phyloP scores from a whole-genome alignment of 164 flowering plant genomes.

The Platanus orientalis region DNA sequence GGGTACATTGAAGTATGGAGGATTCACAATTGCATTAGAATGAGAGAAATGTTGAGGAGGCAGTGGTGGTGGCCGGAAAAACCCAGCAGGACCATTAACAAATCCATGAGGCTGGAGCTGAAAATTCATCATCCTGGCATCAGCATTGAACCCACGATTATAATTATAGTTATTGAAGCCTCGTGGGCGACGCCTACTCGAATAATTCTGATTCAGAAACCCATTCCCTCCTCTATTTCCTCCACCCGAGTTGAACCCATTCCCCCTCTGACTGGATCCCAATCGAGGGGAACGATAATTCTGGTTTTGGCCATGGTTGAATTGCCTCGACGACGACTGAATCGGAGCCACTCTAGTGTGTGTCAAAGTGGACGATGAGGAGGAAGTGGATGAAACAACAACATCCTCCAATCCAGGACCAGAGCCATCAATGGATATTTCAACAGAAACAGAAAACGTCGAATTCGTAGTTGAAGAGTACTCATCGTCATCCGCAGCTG shows the following conservation, averaged over 20 bases:
- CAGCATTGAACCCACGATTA: background rate
- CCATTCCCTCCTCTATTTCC: background rate
- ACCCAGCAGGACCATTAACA: background rate
- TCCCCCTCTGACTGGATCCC: background rate
- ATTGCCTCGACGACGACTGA: no score
- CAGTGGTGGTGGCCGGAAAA: background rate
- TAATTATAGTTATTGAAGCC: background rate
- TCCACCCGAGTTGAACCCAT: background rate
- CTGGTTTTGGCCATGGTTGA: no score
- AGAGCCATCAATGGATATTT: no score
- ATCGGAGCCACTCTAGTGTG: no score
- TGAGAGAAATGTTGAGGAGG: background rate
- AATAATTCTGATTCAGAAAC: background rate
- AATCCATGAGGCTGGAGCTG: background rate
- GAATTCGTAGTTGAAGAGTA: no score
- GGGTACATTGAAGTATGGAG: background rate
- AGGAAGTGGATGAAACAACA: no score
- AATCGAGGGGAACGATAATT: no score
- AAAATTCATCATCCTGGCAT: background rate
- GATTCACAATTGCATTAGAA: background rate
- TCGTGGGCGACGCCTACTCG: no score
- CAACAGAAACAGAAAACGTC: no score
- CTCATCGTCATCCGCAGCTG: no score
- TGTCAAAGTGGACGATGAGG: no score
- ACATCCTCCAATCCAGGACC: no score